Base-by-base conservation (phyloP, 2,329 filamentous ascomycete species). In the Teratosphaeria zuluensis region DNA sequence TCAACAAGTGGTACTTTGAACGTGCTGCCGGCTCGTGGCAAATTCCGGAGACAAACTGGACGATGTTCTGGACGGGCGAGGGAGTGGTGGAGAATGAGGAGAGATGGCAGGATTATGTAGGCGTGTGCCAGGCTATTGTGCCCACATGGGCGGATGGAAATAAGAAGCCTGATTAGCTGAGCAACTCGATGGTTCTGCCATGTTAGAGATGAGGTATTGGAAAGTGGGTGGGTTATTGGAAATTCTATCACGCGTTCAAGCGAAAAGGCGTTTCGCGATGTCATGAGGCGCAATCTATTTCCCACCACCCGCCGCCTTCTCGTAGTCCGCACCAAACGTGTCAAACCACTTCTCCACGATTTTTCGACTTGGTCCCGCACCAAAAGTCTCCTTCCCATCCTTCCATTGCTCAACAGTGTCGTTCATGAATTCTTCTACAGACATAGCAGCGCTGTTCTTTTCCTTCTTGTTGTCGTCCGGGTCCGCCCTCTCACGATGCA, bases 1-100 rank as follows among this genome's bases (percentile, higher is more conserved):
- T 99, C 4, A 99, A 99, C 71, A 96, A 96, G 72, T 99, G 94
- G 94, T 99, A 99, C 73, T 96, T 97, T 75, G 94, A 99, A 75
- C 81, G 94, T 54, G 90, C 89, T 2, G 78, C 83, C 54, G 94
- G 94, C 0, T 92, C 86, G 1, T 88, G 86, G 81, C 94, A 95
- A 75, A 76, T 99, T 42, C 80, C 82, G 0, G 84, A 83, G n/a
- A 89, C 83, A 53, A 87, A 92, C 65, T 99, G 94, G 94, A 90
- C 91, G 3, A 96, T 97, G 91, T 99, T 99, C 70, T 99, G 94
- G 92, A 99, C 94, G 1, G 80, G 83, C 0, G 82, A 84, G 53
- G 78, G 86, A 58, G 76, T 84, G 51, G 75, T 82, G 53, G 79
- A 78, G 57, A 70, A 68, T 53, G 59, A 63, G 58, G 63, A 65